These are phyloP conservation scores for Trichoderma koningiopsis DNA, from an alignment of 2,329 filamentous ascomycete species.

Conservation along the genomic window DNA sequence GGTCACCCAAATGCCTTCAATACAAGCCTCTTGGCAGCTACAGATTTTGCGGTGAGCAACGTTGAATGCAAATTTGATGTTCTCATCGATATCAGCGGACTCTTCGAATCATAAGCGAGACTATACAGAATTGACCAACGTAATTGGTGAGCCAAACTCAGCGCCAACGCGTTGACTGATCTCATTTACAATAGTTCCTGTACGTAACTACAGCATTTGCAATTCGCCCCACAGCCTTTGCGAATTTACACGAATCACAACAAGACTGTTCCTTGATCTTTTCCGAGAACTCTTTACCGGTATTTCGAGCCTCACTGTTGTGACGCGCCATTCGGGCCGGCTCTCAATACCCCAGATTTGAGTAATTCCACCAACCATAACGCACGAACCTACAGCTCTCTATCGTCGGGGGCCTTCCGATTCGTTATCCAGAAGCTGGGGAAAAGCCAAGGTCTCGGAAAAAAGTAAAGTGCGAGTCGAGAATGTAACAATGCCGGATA, in stretches of 20 bases:
- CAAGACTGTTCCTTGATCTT: background rate
- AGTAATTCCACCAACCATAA: slow-evolving; percentile 26
- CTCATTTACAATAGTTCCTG: background rate
- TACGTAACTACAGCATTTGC: background rate
- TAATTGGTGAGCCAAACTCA: background rate
- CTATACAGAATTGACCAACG: background rate
- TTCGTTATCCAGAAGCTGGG: slow-evolving; percentile 11
- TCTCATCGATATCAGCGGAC: background rate
- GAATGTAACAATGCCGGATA: slow-evolving; percentile 9
- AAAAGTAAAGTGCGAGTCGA: background rate
- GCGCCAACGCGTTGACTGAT: background rate
- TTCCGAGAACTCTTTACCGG: background rate
- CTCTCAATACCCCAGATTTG: slow-evolving; percentile 19
- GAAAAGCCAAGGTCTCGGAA: background rate
- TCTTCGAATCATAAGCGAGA: background rate
- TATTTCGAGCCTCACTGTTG: slow-evolving; percentile 3
- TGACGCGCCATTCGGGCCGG: slow-evolving; percentile 23
- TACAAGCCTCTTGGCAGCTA: background rate
- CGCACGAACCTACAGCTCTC: background rate
- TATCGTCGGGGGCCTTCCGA: slow-evolving; percentile 9
- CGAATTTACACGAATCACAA: slow-evolving; percentile 15
- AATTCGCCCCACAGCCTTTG: background rate
- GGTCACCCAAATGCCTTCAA: background rate
- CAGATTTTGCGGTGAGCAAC: background rate
- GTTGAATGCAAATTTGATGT: background rate